These are phyloP conservation scores for Haplographium delicatum DNA, from an alignment of 495 filamentous ascomycete genomes.

Conservation along the genomic window DNA sequence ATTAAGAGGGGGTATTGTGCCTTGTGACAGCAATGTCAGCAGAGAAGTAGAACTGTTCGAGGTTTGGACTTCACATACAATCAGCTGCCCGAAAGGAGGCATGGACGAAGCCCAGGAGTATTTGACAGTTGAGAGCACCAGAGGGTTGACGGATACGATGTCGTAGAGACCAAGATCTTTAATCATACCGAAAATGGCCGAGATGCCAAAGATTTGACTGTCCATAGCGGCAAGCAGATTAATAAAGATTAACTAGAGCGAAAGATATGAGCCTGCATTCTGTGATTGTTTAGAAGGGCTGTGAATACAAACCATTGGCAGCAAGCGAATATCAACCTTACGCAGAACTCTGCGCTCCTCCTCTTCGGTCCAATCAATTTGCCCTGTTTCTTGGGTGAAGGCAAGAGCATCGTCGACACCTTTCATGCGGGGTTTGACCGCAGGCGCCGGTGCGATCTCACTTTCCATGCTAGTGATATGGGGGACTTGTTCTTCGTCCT, in stretches of 20 bases:
- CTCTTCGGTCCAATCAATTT: not conserved
- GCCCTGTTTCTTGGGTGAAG: not conserved
- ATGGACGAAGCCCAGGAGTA: not conserved
- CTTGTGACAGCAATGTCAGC: too few relatives aligned
- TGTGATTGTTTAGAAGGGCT: not conserved
- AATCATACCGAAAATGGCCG: conserved; percentile 1
- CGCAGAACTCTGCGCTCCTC: not conserved
- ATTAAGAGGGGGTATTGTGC: conserved; percentile 1
- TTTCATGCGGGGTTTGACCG: not conserved
- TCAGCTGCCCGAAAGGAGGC: not conserved
- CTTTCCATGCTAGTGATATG: not conserved
- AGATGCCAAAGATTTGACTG: not conserved
- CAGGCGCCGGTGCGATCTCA: not conserved
- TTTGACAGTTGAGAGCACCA: not conserved
- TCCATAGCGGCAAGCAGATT: not conserved
- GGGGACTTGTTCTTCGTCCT: not conserved
- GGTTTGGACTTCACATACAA: not conserved
- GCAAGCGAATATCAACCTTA: not conserved
- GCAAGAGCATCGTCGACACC: not conserved
- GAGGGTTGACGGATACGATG: not conserved
- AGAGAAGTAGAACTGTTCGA: not conserved
- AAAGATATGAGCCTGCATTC: not conserved
- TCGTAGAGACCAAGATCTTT: not conserved
- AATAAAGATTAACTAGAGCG: not conserved
- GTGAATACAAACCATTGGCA: not conserved